A percentile compares a stretch with the other conserved stretches of the same genome.
phyloP scores from a whole-genome alignment of 805 yeast genomes.

The Naumovozyma dairenensis region DNA sequence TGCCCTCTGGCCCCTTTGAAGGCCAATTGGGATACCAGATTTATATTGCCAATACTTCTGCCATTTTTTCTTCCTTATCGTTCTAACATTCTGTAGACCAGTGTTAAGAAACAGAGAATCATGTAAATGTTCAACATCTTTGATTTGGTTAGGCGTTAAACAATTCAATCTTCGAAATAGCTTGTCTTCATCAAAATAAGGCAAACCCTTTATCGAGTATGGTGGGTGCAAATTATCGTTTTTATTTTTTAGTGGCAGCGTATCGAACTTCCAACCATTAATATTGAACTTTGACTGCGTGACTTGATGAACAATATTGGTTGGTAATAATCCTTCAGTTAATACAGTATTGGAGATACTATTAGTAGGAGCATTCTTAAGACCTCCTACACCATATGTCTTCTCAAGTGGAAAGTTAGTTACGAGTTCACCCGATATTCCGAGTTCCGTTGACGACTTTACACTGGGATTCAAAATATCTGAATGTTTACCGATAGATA shows the following conservation, averaged over 20 bases:
- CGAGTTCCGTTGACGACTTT: neutral
- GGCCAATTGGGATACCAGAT: constrained; percentile 32
- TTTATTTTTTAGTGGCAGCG: constrained; percentile 19
- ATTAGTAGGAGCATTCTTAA: constrained; percentile 11
- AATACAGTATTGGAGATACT: constrained; percentile 12
- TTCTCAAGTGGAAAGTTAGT: neutral
- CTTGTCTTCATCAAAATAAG: constrained; percentile 30
- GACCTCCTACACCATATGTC: neutral
- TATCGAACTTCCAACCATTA: constrained; percentile 28
- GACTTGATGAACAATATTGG: neutral
- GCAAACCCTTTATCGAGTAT: constrained; percentile 34
- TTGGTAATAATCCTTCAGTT: neutral
- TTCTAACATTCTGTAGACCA: constrained; percentile 34
- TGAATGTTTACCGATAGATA: constrained; percentile 17
- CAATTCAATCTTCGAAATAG: constrained; percentile 22
- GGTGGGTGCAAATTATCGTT: constrained; percentile 8
- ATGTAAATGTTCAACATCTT: constrained; percentile 40
- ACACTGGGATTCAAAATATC: neutral
- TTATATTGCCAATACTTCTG: constrained; percentile 37
- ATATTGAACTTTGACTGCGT: constrained; percentile 12
- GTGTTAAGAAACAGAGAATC: constrained; percentile 39
- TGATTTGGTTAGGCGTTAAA: constrained; percentile 31
- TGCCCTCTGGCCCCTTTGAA: constrained; percentile 18
- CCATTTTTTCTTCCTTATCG: constrained; percentile 40
- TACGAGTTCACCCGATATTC: no score